Conservation (phyloP, 371 early-diverging fungal species). For the Dichotomocladium elegans region DNA sequence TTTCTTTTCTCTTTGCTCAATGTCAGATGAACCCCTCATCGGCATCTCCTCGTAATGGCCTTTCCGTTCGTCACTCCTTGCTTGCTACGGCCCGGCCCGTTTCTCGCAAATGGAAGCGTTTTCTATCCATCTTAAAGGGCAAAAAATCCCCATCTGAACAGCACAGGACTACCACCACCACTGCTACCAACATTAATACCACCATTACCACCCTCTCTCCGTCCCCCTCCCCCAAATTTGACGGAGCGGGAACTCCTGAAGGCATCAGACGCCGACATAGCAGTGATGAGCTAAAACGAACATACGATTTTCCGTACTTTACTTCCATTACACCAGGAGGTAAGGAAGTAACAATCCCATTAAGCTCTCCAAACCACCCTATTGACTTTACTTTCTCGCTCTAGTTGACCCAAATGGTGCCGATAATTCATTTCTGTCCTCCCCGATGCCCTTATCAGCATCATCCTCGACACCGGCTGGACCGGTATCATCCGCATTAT, state of each 20-base stretch:
- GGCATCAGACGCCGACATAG: conserved; percentile 6
- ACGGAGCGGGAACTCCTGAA: too few relatives aligned
- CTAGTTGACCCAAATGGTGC: too few relatives aligned
- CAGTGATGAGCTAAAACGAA: conserved; percentile 4
- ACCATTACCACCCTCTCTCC: too few relatives aligned
- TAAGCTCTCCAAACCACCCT: too few relatives aligned
- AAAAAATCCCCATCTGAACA: too few relatives aligned
- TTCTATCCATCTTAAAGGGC: conserved; percentile 1
- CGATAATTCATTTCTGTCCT: too few relatives aligned
- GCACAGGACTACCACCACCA: too few relatives aligned
- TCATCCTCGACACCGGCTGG: conserved; percentile 12
- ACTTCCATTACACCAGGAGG: not conserved
- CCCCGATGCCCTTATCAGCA: too few relatives aligned
- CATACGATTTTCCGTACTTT: not conserved
- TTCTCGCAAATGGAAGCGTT: conserved; percentile 6
- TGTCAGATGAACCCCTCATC: conserved; percentile 11
- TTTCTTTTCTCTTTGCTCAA: conserved; percentile 29
- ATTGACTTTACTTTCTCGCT: too few relatives aligned
- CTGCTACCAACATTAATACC: too few relatives aligned
- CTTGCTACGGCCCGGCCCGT: conserved; percentile 4
- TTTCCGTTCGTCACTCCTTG: conserved; percentile 3
- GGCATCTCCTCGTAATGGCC: conserved; percentile 1
- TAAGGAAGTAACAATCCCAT: not conserved
- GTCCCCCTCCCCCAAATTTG: too few relatives aligned
- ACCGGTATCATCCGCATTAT: conserved; percentile 10